These are phyloP conservation scores for Ustilago shanxiensis DNA, from an alignment of 1,284 basidiomycete genomes.

Conservation along the genomic window DNA sequence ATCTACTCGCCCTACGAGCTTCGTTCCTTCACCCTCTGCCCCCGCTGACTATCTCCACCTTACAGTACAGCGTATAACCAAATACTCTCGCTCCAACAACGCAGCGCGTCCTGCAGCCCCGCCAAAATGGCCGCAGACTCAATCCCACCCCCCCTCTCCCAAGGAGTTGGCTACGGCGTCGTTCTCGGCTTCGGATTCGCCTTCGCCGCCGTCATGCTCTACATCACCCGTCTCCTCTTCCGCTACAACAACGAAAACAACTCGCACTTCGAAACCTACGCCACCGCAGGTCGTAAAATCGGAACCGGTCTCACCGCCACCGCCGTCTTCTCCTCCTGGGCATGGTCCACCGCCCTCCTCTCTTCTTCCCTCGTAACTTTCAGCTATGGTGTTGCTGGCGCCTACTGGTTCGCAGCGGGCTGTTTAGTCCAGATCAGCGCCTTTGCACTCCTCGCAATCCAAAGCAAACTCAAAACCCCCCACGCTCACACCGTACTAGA, in stretches of 20 bases:
- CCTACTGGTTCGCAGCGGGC: slow-evolving; percentile 57
- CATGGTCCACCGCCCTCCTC: slow-evolving; percentile 63
- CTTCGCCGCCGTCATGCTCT: slow-evolving; percentile 60
- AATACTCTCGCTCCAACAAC: too few relatives aligned
- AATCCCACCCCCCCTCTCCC: slow-evolving; percentile 55
- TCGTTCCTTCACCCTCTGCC: too few relatives aligned
- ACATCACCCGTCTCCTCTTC: slow-evolving; percentile 48
- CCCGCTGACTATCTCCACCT: too few relatives aligned
- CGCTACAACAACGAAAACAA: slow-evolving; percentile 53
- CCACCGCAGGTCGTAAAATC: slow-evolving; percentile 56
- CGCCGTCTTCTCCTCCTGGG: slow-evolving; percentile 62
- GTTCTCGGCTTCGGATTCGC: slow-evolving; percentile 65
- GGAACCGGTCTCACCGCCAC: slow-evolving; percentile 64
- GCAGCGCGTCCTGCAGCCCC: too few relatives aligned
- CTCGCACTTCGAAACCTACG: slow-evolving; percentile 57
- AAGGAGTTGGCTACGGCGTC: slow-evolving; percentile 67
- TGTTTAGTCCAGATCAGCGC: slow-evolving; percentile 56
- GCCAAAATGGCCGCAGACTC: slow-evolving; percentile 39
- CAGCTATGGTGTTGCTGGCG: slow-evolving; percentile 50
- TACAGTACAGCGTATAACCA: too few relatives aligned
- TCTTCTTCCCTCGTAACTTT: slow-evolving; percentile 47
- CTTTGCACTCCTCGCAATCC: slow-evolving; percentile 59
- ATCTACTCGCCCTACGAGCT: too few relatives aligned
- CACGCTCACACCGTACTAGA: slow-evolving; percentile 66
- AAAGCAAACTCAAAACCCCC: slow-evolving; percentile 52